A percentile compares a stretch with the other conserved stretches of the same genome.
Conservation (phyloP, 257 asterid species). For the Hygrophila difformis region DNA sequence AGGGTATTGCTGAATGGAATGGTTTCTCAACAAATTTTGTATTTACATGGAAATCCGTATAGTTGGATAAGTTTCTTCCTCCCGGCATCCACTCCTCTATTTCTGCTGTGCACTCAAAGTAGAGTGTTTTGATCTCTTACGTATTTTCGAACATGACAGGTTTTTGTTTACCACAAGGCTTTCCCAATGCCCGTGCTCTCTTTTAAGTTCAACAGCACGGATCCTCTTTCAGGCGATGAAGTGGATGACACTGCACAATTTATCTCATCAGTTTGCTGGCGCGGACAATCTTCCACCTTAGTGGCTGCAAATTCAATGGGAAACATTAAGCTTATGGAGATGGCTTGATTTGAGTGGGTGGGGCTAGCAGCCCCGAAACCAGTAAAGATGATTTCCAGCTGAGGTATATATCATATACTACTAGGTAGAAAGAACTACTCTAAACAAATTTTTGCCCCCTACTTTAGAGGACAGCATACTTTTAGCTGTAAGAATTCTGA, state of each 20-base stretch:
- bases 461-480: too few relatives aligned
- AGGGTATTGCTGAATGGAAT: too few relatives aligned
- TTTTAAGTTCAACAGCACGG: constrained; percentile 55
- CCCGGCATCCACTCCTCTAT: too few relatives aligned
- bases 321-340: constrained; percentile 80
- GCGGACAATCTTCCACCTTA: constrained; percentile 73
- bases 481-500: too few relatives aligned
- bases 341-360: constrained; percentile 73
- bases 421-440: too few relatives aligned
- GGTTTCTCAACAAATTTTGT: too few relatives aligned
- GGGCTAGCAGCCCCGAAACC: too few relatives aligned
- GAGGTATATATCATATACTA: too few relatives aligned
- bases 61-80: too few relatives aligned
- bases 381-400: too few relatives aligned
- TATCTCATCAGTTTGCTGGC: constrained; percentile 93
- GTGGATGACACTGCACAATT: constrained; percentile 73
- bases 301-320: constrained; percentile 97
- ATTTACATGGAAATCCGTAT: too few relatives aligned
- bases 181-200: constrained; percentile 84
- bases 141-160: constrained; percentile 29
- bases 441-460: too few relatives aligned
- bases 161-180: constrained; percentile 76
- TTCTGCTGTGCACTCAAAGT: constrained; percentile 16
- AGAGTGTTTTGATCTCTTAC: constrained; percentile 22
- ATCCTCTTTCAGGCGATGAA: constrained; percentile 62